Evolutionary conservation across 768 basidiomycete species (phyloP), one percentile per base, ranked within the genome.

Genomic region (Leccinum pellstonianum): DNA sequence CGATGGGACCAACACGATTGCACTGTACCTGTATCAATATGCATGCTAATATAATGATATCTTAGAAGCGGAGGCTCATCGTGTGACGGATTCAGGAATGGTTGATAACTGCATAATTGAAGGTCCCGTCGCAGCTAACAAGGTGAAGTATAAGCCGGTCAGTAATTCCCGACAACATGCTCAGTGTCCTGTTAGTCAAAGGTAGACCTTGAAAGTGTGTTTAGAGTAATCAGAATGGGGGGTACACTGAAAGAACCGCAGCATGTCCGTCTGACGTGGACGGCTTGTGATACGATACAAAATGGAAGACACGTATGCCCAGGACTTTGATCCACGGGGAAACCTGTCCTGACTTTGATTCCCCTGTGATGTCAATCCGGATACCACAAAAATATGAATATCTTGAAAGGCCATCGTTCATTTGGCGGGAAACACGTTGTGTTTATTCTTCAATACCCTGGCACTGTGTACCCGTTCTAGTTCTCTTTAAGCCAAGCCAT

Each of bases 1-100:
- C 53, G 43, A 55, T 52, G 33, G 46, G 55, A 68, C 62, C 58
- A 61, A 51, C 72, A 65, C 58, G 55, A 66, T 67, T 61, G 64
- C 64, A 65, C 63, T 62, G 66, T 71, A 70, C 63, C 62, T 70
- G 68, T 70, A 70, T 58, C 61, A 49, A 46, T 60, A 59, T 62
- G 31, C 64, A 65, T 60, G 62, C 58, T 65, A 68, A 68, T 68
- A 64, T 68, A 64, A 33, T 48, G 55, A 51, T 59, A 41, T 46
- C n/a, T 46, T 46, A 46, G 43, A 46, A 46, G 43, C 19, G 41
- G 41, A 41, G 11, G 19, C 19, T 46, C 43, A 49, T 61, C 54
- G 61, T 53, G 47, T 46, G 52, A 37, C n/a, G 14, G 33, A 29
- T 29, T 29, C 29, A 29, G 29, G 19, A 29, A 46, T 52, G 51